Evolutionary conservation across 129 eudicot species (phyloP).

Genomic region (Rutidosis leptorrhynchoides): DNA sequence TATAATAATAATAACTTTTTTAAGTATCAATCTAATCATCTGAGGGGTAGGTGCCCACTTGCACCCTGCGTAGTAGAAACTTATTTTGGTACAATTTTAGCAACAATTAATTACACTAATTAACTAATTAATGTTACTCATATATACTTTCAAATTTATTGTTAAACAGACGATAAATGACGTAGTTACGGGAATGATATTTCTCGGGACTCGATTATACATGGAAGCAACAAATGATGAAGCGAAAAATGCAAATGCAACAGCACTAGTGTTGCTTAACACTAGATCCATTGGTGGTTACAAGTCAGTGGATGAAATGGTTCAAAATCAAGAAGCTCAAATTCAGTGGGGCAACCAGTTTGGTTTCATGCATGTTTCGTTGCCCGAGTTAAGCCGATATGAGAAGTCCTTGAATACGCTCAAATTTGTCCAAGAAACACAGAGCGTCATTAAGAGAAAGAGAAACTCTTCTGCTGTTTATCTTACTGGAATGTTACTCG

Average conservation of each 20-base stretch:
- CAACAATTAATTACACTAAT: not conserved
- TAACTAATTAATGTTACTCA: not conserved
- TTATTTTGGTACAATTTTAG: too few species aligned
- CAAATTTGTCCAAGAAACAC: constrained; percentile 45
- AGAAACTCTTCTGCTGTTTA: constrained; percentile 59
- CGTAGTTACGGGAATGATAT: constrained; percentile 60
- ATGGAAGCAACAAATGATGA: constrained; percentile 49
- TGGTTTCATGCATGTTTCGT: constrained; percentile 57
- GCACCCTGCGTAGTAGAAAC: too few species aligned
- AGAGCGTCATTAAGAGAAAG: constrained; percentile 44
- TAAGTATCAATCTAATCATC: too few species aligned
- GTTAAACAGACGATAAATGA: constrained; percentile 81
- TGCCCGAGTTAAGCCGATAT: constrained; percentile 40
- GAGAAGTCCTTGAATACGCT: constrained; percentile 38
- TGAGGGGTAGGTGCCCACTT: too few species aligned
- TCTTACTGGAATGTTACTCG: constrained; percentile 72
- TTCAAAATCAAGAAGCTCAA: constrained; percentile 40
- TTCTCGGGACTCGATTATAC: constrained; percentile 66
- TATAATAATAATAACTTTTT: too few species aligned
- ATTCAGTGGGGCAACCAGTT: constrained; percentile 81
- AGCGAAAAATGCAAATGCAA: constrained; percentile 39
- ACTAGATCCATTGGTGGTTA: constrained; percentile 66
- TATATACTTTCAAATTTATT: not conserved
- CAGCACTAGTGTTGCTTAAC: constrained; percentile 79
- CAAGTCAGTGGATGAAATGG: constrained; percentile 71